Percentiles rank a stretch among this genome's conserved stretches.
Conservation (phyloP, 2,329 filamentous ascomycete genomes). For the Neospermospora avenae region DNA sequence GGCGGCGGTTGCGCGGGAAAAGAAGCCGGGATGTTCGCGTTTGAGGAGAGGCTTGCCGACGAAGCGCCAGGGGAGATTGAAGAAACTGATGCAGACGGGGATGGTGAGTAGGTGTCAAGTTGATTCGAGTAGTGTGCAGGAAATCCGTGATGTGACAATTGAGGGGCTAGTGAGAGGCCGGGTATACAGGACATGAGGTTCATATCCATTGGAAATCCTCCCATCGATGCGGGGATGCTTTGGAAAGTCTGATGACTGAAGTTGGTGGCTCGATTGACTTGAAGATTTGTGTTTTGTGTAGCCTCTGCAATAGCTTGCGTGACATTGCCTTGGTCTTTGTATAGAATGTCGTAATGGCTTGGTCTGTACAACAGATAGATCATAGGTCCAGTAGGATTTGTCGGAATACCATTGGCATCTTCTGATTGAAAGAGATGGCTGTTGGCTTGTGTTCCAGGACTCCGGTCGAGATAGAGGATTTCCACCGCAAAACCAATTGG, state of each 20-base stretch:
- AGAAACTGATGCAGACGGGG: conserved; percentile 29
- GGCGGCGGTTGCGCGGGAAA: conserved; percentile 24
- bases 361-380: conserved; percentile 63
- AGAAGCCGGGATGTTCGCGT: conserved; percentile 14
- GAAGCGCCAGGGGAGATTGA: conserved; percentile 30
- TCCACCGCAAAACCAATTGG: conserved; percentile 77
- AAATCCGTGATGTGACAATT: conserved; percentile 26
- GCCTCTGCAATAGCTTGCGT: conserved; percentile 23
- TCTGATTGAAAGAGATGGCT: conserved; percentile 42
- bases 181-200: conserved; percentile 31
- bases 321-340: conserved; percentile 49
- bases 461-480: conserved; percentile 88
- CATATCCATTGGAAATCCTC: conserved; percentile 36
- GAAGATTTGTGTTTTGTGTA: conserved; percentile 39
- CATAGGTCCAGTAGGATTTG: conserved; percentile 43
- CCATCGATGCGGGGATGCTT: conserved; percentile 33
- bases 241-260: conserved; percentile 46
- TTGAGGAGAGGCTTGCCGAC: conserved; percentile 23
- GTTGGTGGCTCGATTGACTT: conserved; percentile 51
- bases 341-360: conserved; percentile 93
- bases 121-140: conserved; percentile 24
- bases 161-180: conserved; percentile 26
- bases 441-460: conserved; percentile 72
- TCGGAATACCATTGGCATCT: conserved; percentile 37
- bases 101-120: conserved; percentile 28